A percentile compares a stretch with the other conserved stretches of the same genome.
These are phyloP conservation scores for Pichia scutulata DNA, from an alignment of 805 yeast species.

Conservation along the genomic window DNA sequence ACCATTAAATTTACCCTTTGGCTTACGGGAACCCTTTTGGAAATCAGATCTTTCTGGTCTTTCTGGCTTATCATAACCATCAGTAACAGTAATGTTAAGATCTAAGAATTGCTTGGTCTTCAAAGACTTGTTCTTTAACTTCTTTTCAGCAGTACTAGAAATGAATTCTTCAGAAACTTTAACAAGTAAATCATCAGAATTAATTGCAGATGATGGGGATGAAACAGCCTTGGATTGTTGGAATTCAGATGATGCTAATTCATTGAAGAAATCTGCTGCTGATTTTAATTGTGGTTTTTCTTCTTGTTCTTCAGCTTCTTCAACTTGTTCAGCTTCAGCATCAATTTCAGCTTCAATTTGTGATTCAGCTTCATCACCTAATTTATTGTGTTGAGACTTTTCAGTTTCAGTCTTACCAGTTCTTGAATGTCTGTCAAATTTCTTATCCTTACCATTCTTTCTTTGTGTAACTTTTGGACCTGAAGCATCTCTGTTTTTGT, in stretches of 20 bases:
- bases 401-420: conserved; percentile 76
- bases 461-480: conserved; percentile 43
- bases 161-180: conserved; percentile 57
- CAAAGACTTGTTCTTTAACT: conserved; percentile 59
- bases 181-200: conserved; percentile 52
- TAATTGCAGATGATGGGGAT: conserved; percentile 35
- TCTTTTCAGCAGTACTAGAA: conserved; percentile 58
- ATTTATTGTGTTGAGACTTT: conserved; percentile 77
- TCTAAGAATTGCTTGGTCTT: conserved; percentile 80
- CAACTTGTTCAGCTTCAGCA: conserved; percentile 41
- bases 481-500: conserved; percentile 59
- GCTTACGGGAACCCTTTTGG: conserved; percentile 24
- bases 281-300: conserved; percentile 55
- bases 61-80: conserved; percentile 29
- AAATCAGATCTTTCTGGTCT: conserved; percentile 24
- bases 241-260: conserved; percentile 41
- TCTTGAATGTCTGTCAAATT: conserved; percentile 81
- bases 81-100: conserved; percentile 64
- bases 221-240: conserved; percentile 18
- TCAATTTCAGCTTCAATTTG: conserved; percentile 45
- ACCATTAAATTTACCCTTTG: conserved; percentile 1
- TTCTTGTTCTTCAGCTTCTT: conserved; percentile 32
- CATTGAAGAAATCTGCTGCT: conserved; percentile 80
- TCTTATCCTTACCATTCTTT: conserved; percentile 41
- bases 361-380: conserved; percentile 72